A percentile compares a stretch with the other conserved stretches of the same genome.
phyloP scores from a whole-genome alignment of 108 stramenopile genomes.

The Fistulifera solaris region DNA sequence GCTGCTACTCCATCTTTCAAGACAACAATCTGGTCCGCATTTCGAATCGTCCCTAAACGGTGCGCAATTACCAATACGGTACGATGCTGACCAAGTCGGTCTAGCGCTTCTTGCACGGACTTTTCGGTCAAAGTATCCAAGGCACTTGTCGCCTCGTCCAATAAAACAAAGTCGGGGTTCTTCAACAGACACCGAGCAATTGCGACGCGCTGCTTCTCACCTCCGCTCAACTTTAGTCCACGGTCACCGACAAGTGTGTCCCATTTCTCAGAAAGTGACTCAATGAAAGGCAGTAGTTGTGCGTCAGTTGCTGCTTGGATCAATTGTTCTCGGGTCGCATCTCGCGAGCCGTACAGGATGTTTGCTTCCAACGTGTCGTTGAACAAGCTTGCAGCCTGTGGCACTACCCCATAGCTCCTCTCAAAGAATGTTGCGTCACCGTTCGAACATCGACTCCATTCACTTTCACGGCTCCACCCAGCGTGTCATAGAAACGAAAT shows the following conservation, averaged over 20 bases:
- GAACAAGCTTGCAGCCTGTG: constrained; percentile 89
- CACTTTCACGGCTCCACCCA: constrained; percentile 82
- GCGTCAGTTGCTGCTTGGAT: constrained; percentile 63
- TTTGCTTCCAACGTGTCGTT: constrained; percentile 91
- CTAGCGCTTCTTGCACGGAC: constrained; percentile 92
- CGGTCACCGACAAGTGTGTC: constrained; percentile 97
- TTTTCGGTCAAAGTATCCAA: constrained; percentile 82
- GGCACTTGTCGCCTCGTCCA: constrained; percentile 55
- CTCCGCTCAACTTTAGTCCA: constrained; percentile 85
- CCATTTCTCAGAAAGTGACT: constrained; percentile 72
- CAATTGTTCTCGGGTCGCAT: constrained; percentile 67
- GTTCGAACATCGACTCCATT: constrained; percentile 87
- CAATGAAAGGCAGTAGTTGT: constrained; percentile 73
- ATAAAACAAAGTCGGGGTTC: constrained; percentile 86
- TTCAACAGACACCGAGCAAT: constrained; percentile 85
- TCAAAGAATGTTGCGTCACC: constrained; percentile 72
- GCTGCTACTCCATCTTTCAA: constrained; percentile 82
- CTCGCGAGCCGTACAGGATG: constrained; percentile 66
- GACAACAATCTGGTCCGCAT: constrained; percentile 96
- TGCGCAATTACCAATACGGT: constrained; percentile 97
- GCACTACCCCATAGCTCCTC: constrained; percentile 89
- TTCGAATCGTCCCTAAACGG: constrained; percentile 89
- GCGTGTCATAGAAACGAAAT: constrained; percentile 88
- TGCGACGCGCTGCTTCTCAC: constrained; percentile 73
- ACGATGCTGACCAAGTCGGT: constrained; percentile 73